phyloP scores from a whole-genome alignment of 495 filamentous ascomycete genomes.

The Physcia stellaris region DNA sequence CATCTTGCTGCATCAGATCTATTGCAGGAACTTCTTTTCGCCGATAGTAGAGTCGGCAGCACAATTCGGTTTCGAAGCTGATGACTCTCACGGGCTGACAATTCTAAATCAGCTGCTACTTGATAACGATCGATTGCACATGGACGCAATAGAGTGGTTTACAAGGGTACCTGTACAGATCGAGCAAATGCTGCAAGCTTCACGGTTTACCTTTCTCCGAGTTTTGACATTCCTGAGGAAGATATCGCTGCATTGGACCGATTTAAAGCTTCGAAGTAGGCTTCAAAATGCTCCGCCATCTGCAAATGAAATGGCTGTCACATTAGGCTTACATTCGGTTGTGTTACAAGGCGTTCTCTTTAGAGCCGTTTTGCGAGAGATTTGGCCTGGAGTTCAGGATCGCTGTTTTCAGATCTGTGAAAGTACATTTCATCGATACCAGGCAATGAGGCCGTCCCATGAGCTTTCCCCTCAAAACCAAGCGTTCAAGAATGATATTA shows the following conservation, averaged over 20 bases:
- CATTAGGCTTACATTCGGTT: slow-evolving; percentile 38
- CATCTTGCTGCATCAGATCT: slow-evolving; percentile 54
- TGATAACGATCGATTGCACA: slow-evolving; percentile 21
- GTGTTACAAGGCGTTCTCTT: slow-evolving; percentile 47
- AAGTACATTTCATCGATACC: slow-evolving; percentile 13
- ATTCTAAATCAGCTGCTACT: slow-evolving; percentile 23
- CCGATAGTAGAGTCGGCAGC: slow-evolving; percentile 6
- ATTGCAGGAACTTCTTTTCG: slow-evolving; percentile 29
- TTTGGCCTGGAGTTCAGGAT: slow-evolving; percentile 18
- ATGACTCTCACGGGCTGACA: slow-evolving; percentile 17
- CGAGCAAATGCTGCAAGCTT: slow-evolving; percentile 11
- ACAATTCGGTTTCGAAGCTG: neutral
- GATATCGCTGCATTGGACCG: slow-evolving; percentile 19
- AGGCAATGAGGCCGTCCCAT: slow-evolving; percentile 2
- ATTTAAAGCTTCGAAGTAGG: slow-evolving; percentile 19
- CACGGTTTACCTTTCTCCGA: slow-evolving; percentile 15
- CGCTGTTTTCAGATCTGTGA: slow-evolving; percentile 8
- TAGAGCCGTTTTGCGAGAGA: slow-evolving; percentile 31
- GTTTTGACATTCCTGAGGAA: slow-evolving; percentile 24
- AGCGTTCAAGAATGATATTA: neutral
- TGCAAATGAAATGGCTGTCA: slow-evolving; percentile 40
- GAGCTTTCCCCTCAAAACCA: neutral
- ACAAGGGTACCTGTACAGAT: slow-evolving; percentile 34
- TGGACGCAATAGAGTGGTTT: slow-evolving; percentile 36
- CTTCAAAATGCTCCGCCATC: slow-evolving; percentile 41